phyloP scores from a whole-genome alignment of 1,284 basidiomycete genomes.

The Ceratobasidium sp. region DNA sequence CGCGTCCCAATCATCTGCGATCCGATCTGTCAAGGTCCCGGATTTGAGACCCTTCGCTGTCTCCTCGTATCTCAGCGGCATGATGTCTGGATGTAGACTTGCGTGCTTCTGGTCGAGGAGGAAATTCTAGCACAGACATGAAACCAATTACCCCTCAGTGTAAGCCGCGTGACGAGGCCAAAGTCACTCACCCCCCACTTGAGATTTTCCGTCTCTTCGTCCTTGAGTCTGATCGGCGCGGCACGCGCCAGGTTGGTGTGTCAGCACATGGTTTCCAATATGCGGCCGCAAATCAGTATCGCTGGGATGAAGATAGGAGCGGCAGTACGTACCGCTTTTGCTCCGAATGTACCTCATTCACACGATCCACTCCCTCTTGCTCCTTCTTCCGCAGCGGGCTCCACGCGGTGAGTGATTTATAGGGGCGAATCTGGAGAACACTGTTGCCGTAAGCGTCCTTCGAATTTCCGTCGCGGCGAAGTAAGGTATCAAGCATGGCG shows the following conservation, averaged over 20 bases:
- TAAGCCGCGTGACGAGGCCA: too few species aligned
- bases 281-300: background rate
- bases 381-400: background rate
- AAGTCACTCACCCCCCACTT: slow-evolving; percentile 17
- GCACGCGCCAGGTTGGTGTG: background rate
- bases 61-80: slow-evolving; percentile 7
- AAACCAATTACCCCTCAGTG: too few species aligned
- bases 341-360: slow-evolving; percentile 8
- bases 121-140: slow-evolving; percentile 5
- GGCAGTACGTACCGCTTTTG: background rate
- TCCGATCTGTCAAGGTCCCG: background rate
- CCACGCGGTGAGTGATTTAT: background rate
- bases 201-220: background rate
- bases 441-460: background rate
- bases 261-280: background rate
- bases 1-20: background rate
- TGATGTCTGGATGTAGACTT: background rate
- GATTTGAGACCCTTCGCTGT: background rate
- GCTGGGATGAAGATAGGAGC: background rate
- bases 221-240: background rate
- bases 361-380: background rate
- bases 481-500: background rate
- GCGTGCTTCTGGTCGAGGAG: slow-evolving; percentile 5
- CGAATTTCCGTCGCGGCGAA: slow-evolving; percentile 17
- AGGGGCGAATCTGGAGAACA: background rate